Evolutionary conservation across 2,329 filamentous ascomycete species (phyloP).

Genomic region (Diaporthe destruens): DNA sequence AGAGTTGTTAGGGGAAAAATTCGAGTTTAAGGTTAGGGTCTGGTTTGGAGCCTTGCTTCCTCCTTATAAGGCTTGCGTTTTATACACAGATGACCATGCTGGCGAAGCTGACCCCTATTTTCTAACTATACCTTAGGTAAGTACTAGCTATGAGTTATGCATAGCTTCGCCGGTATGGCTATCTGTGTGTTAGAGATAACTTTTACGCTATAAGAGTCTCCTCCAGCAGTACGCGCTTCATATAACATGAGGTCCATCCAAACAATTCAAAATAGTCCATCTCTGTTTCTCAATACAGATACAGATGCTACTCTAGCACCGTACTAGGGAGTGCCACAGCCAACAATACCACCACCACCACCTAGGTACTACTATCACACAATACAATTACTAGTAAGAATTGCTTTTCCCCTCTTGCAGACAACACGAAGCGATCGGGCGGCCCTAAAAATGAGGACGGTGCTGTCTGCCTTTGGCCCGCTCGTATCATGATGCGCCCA

Average conservation of each 20-base stretch:
- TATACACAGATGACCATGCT: too few relatives aligned
- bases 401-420: constrained; percentile 17
- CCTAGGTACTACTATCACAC: constrained; percentile 20
- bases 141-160: too few relatives aligned
- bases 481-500: neutral
- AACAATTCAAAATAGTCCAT: neutral
- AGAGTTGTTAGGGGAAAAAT: too few relatives aligned
- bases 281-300: neutral
- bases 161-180: too few relatives aligned
- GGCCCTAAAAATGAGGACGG: neutral
- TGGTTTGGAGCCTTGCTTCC: too few relatives aligned
- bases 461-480: neutral
- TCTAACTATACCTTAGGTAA: too few relatives aligned
- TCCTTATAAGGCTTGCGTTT: too few relatives aligned
- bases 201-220: neutral
- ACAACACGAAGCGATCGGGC: constrained; percentile 13
- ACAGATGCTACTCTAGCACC: constrained; percentile 2
- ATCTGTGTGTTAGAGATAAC: too few relatives aligned
- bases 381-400: constrained; percentile 32
- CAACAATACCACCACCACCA: neutral
- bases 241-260: neutral
- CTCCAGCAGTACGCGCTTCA: neutral
- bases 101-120: too few relatives aligned
- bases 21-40: too few relatives aligned
- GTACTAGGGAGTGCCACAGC: neutral